Evolutionary conservation across 768 basidiomycete species (phyloP), one percentile per base, ranked within the genome.

Genomic region (Neoboletus brunneissimus): DNA sequence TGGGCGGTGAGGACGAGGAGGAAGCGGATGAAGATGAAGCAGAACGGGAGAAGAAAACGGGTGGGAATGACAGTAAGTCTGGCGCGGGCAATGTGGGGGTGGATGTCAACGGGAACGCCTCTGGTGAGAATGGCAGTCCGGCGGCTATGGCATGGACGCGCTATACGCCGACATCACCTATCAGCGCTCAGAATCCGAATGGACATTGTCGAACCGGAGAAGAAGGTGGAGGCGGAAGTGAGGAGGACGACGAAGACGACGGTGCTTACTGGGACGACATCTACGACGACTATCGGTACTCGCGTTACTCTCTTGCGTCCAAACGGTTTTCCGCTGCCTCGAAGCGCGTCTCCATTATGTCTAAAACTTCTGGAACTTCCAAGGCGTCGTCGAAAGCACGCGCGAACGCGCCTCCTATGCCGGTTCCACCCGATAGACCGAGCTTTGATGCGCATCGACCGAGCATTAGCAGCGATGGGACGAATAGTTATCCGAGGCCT

Each of bases 211-310:
- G 35, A 46, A n/a, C 20, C 1, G 48, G 32, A 34, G 56, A 66
- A 48, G 60, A 64, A 38, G 48, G 12, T 11, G 55, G 29, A 16
- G 34, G 47, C 15, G 67, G 35, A 32, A 50, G 59, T 23, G 63
- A 48, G 12, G 69, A 62, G 0, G 65, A 63, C 34, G 70, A 65
- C 6, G 65, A 64, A 16, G 72, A 69, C 31, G 72, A 72, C 32
- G 71, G 70, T 11, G 71, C 58, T 42, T 73, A 86, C 52, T 89
- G 87, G 82, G 88, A 89, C 51, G 87, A 89, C 60, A 89, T 91
- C 49, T 91, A 91, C 59, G 89, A 91, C 67, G 82, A 89, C 57
- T 91, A 91, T 66, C 79, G 86, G 23, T 89, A 89, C 59, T 88
- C 87, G 20, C 75, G 84, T 6, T 78, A 77, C 51, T 88, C 86